Conservation (phyloP, 345 rosid genomes). For the Melaleuca alternifolia region DNA sequence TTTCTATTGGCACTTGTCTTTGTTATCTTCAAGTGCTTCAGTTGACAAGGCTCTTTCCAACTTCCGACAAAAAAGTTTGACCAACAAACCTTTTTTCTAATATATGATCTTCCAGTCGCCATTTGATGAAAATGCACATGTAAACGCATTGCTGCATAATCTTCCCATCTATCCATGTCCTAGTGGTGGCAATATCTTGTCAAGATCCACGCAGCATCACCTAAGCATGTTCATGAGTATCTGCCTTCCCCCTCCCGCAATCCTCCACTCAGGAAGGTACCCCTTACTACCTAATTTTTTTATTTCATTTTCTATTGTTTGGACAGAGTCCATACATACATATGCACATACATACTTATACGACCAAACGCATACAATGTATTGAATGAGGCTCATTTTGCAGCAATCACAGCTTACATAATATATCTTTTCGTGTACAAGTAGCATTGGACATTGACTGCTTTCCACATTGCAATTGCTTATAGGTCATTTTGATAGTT, state of each 20-base stretch:
- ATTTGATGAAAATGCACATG: too few species aligned
- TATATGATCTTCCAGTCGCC: too few species aligned
- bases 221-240: background rate
- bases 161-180: background rate
- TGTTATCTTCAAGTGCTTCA: background rate
- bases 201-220: background rate
- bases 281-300: background rate
- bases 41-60: background rate
- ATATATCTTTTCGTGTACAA: background rate
- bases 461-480: background rate
- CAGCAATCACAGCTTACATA: background rate
- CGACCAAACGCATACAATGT: background rate
- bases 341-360: background rate
- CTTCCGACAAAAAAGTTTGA: background rate
- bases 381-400: background rate
- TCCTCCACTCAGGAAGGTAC: background rate
- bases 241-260: background rate
- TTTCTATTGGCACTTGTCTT: background rate
- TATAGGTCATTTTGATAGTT: background rate
- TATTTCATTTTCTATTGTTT: background rate
- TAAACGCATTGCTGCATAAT: too few species aligned
- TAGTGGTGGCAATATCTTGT: background rate
- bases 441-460: background rate
- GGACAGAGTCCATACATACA: background rate
- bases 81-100: too few species aligned